These are phyloP conservation scores for Apiosordaria backusii DNA, from an alignment of 495 filamentous ascomycete genomes.

Conservation along the genomic window DNA sequence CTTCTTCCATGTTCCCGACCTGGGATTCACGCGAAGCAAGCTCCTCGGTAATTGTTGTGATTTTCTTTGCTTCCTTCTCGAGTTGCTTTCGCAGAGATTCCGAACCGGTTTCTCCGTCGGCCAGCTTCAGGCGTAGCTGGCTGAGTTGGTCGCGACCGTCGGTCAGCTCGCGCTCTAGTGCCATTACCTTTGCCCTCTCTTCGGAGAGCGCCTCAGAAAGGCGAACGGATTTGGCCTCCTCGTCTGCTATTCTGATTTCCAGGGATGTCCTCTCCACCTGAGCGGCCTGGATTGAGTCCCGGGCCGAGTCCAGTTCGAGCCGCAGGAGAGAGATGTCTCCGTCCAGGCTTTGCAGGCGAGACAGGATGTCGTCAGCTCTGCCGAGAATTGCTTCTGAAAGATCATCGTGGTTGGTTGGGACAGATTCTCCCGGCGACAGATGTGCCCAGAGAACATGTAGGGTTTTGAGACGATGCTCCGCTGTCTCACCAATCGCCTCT, in stretches of 20 bases:
- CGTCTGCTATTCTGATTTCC: slow-evolving; percentile 48
- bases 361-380: slow-evolving; percentile 53
- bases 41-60: slow-evolving; percentile 58
- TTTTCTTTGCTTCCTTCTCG: slow-evolving; percentile 63
- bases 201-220: slow-evolving; percentile 52
- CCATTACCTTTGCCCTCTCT: slow-evolving; percentile 54
- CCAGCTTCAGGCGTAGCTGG: slow-evolving; percentile 62
- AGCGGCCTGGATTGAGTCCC: slow-evolving; percentile 32
- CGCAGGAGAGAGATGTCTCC: slow-evolving; percentile 43
- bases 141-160: slow-evolving; percentile 63
- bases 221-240: slow-evolving; percentile 40
- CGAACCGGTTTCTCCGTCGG: slow-evolving; percentile 74
- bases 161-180: slow-evolving; percentile 61
- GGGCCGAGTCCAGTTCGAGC: slow-evolving; percentile 43
- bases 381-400: slow-evolving; percentile 63
- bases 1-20: slow-evolving; percentile 63
- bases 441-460: slow-evolving; percentile 61
- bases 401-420: slow-evolving; percentile 55
- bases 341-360: slow-evolving; percentile 41
- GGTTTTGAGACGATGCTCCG: slow-evolving; percentile 51
- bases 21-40: slow-evolving; percentile 63
- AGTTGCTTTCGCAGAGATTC: slow-evolving; percentile 69
- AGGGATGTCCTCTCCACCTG: slow-evolving; percentile 39
- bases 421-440: slow-evolving; percentile 52
- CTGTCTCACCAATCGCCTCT: slow-evolving; percentile 42